A percentile compares a stretch with the other conserved stretches of the same genome.
Conservation (phyloP, 2,329 filamentous ascomycete species). For the Fusarium tanahbumbuense region DNA sequence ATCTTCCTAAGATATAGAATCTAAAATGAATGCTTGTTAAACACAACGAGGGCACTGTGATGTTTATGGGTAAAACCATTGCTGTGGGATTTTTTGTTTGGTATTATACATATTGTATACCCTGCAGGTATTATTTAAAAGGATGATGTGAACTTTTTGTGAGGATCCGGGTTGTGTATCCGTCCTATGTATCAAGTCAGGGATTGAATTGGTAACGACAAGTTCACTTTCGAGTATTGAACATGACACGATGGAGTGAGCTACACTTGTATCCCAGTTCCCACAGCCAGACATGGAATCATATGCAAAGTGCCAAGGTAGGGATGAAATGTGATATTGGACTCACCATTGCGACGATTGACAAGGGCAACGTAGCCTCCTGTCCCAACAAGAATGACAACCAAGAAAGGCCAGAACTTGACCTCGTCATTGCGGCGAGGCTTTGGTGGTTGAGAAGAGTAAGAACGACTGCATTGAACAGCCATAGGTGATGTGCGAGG, state of each 20-base stretch:
- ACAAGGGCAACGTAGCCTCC: conserved; percentile 63
- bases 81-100: conserved; percentile 3
- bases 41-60: background rate
- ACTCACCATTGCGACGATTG: conserved; percentile 62
- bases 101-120: conserved; percentile 25
- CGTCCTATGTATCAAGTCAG: conserved; percentile 21
- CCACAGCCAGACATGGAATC: background rate
- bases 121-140: conserved; percentile 11
- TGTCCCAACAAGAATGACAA: conserved; percentile 60
- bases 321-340: background rate
- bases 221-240: background rate
- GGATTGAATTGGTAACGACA: background rate
- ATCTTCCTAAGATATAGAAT: conserved; percentile 36
- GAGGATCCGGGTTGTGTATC: conserved; percentile 31
- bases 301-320: background rate
- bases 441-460: conserved; percentile 57
- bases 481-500: conserved; percentile 31
- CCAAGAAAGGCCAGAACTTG: conserved; percentile 70
- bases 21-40: conserved; percentile 35
- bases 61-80: background rate
- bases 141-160: conserved; percentile 32
- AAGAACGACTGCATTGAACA: conserved; percentile 50
- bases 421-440: conserved; percentile 53
- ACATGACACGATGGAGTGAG: background rate
- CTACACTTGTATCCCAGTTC: background rate